Evolutionary conservation across 1,284 basidiomycete species (phyloP), one percentile per base, ranked within the genome.

Genomic region (Ceratobasidium sp.): DNA sequence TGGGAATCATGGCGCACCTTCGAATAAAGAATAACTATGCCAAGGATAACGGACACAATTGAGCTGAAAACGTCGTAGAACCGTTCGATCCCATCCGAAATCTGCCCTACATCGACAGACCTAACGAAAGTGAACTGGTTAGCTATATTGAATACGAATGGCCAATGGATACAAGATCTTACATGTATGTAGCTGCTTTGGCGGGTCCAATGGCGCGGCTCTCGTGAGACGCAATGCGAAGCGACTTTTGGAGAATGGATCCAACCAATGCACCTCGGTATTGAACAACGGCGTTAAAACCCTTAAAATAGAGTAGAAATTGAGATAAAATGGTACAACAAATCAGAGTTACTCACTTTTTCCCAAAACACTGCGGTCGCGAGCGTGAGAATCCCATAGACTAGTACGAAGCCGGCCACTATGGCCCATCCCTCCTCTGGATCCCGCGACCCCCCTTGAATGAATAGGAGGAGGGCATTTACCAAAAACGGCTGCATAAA

Each of bases 341-440:
- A n/a, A 5, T n/a, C 9, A 11, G 24, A 17, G 14, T 36, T 4
- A 50, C 62, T n/a, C 9, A 50, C 62, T 47, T 64, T 64, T 64
- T 64, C 62, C 62, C 62, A 64, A n/a, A 50, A 64, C 17, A 64
- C 45, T 14, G 62, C 44, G 29, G 62, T 74, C 67, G 53, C 31
- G 47, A 56, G 48, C 14, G 53, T 50, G 0, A 66, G 44, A 45
- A 47, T 44, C 15, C 62, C 73, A 50, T 41, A 74, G 17, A 31
- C 73, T n/a, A 57, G 17, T 17, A 53, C 45, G 44, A 50, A 48
- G 3, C 63, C 24, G 19, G 24, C 33, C 17, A 74, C 27, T 1
- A 74, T 8, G 65, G 59, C 60, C 47, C 8, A 19, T 24, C 53
- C 63, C 36, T 64, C 47, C 29, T 31, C 62, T n/a, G 47, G 27